Evolutionary conservation across 2,329 filamentous ascomycete genomes (phyloP), one percentile per base, ranked within the genome.

Genomic region (Dothideomycetes sp.): DNA sequence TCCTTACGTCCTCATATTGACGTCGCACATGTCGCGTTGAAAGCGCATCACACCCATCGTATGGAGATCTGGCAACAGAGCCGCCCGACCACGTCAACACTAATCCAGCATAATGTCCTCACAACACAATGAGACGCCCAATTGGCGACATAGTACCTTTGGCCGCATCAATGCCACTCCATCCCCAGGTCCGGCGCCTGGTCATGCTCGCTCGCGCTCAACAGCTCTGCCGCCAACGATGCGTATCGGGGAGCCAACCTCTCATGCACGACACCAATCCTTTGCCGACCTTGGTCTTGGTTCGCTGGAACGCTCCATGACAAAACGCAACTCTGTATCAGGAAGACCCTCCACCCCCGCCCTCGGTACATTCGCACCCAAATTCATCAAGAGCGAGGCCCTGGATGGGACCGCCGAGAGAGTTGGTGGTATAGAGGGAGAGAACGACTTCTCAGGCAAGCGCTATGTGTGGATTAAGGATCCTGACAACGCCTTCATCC

Each of bases 371-470:
- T 98, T 98, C 66, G 89, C 91, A 27, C 91, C 89, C 3, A 84
- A 86, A 8, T 98, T 98, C 61, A 96, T 98, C 64, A 91, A 89
- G 60, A 77, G 79, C 0, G 87, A 94, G 48, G 84, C 88, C 48
- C 67, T 84, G 60, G 72, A 77, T 49, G 68, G 69, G 37, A 65
- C 65, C 2, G 66, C 68, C 19, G 72, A 75, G 44, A 61, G 65
- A 45, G 68, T 78, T 19, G 66, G 70, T 15, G 83, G 85, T 14
- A 87, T 95, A 44, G 93, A 98, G 63, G 91, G 91, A 47, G 89
- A 95, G 57, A 96, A 95, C 59, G 91, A 98, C 69, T 96, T 98
- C 61, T 98, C 91, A 0, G 93, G 91, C 42, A 96, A 93, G 66
- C 78, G 91, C 67, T 98, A 96, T 68, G 88, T 98, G 48, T 98